Evolutionary conservation across 805 yeast species (phyloP).

Genomic region (Teunomyces kruisii): DNA sequence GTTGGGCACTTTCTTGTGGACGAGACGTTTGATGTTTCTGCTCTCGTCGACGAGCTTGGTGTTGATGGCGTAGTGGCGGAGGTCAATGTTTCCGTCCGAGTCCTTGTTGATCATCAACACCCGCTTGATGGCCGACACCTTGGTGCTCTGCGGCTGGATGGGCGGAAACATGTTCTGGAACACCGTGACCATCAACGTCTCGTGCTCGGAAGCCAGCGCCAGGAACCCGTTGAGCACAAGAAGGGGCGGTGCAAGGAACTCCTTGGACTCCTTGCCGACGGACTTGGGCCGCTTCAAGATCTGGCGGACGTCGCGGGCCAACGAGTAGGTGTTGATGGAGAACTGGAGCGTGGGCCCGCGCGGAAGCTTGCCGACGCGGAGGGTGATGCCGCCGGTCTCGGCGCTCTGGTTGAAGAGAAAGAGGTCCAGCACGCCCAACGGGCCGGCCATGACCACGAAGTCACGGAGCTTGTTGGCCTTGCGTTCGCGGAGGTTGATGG

Average conservation of each 20-base stretch:
- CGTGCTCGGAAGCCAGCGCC: conserved; percentile 65
- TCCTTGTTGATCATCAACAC: conserved; percentile 82
- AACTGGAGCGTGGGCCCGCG: conserved; percentile 93
- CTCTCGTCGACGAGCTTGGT: conserved; percentile 82
- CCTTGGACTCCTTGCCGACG: conserved; percentile 59
- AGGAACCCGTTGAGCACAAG: conserved; percentile 90
- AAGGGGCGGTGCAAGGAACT: conserved; percentile 78
- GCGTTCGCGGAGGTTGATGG: conserved; percentile 81
- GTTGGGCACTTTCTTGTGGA: conserved; percentile 71
- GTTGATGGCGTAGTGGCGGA: conserved; percentile 87
- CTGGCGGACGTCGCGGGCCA: conserved; percentile 75
- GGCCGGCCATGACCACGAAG: conserved; percentile 98
- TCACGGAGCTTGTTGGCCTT: conserved; percentile 86
- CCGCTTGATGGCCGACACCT: conserved; percentile 72
- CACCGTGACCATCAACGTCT: conserved; percentile 80
- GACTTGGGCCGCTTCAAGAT: conserved; percentile 79
- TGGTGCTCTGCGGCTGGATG: conserved; percentile 79
- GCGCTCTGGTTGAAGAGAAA: conserved; percentile 83
- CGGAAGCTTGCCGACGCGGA: conserved; percentile 85
- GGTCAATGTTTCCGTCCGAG: conserved; percentile 70
- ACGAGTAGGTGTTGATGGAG: conserved; percentile 70
- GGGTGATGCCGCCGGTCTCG: conserved; percentile 72
- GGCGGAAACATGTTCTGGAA: conserved; percentile 97
- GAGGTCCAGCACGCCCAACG: conserved; percentile 87
- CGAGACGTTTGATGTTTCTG: conserved; percentile 67